Evolutionary conservation across 345 rosid genomes (phyloP), one percentile per base, ranked within the genome.

Genomic region (Theobroma cacao): DNA sequence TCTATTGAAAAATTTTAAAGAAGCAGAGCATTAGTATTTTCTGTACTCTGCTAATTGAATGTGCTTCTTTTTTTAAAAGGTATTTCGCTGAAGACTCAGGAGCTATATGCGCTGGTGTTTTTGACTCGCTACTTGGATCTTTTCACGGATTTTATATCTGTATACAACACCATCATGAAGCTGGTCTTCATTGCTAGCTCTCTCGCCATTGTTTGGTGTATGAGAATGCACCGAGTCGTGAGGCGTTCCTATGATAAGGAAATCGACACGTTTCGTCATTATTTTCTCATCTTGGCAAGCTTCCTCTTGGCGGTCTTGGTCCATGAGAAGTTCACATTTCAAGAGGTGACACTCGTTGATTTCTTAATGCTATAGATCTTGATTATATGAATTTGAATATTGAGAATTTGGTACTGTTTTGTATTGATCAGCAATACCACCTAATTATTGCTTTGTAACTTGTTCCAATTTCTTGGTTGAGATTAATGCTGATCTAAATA

Each of bases 51-150:
- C 80, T 38, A 71, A 75, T 56, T 26, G 18, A 68, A 50, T 62
- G 78, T 71, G 41, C n/a, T 58, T 43, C 0, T 52, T 41, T 74
- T 13, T 31, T 40, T 34, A 38, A 55, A 78, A 95, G 99, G 99
- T 75, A 79, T 95, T 77, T 95, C 99, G 72, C 86, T 92, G 69
- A 93, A 92, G 88, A 95, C 98, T 43, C 99, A 95, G 85, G 99
- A 95, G 89, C 92, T 95, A 7, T 95, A 85, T 36, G 99, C 94
- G 15, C 74, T 88, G 75, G 99, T 95, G 74, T 95, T 95, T 83
- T 20, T 95, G 89, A 59, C 93, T 73, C 91, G 99, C 43, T 95
- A 95, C 83, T 78, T 93, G 92, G 96, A 95, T 87, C 92, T 92
- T 75, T 86, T 92, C 84, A 88, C 94, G 59, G 94, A 88, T 69